Evolutionary conservation across 768 basidiomycete species (phyloP), one percentile per base, ranked within the genome.

Genomic region (Xerocomus brunneocitrinus): DNA sequence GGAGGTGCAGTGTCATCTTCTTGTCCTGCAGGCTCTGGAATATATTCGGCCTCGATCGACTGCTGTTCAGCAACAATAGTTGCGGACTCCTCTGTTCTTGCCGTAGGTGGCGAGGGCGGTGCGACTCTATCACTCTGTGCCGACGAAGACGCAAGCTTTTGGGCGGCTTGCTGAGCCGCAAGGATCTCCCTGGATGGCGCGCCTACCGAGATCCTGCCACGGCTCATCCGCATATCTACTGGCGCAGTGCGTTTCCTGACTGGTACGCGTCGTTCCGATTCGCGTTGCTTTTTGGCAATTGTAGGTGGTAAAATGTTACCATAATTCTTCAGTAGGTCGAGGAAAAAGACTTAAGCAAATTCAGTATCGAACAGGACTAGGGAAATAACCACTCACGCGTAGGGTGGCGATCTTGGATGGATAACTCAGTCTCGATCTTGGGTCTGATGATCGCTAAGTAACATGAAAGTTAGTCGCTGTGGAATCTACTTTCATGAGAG

Each of bases 381-480:
- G n/a, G 14, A 44, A 46, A 25, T 3, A 19, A 19, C 10, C 25
- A 74, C 82, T 59, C 68, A 87, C 90, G 71, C 14, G 87, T 79
- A 48, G 91, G 84, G 73, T 95, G 87, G 38, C 92, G 88, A 66
- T 94, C 94, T 67, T 95, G 91, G 56, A 98, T 85, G 3, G 94
- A 91, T 25, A 94, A 66, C 52, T 91, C 82, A 5, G 83, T 85
- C 66, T 98, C 94, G 38, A 76, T 62, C 69, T 84, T 89, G 19
- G 95, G 95, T 27, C 93, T 77, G 31, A 95, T 73, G 44, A 98
- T 79, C 28, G 83, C 91, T 94, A 56, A 6, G 39, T 48, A 9
- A 46, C 53, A 43, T 44, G 53, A 12, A 53, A 39, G 19, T 58
- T 3, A 52, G 41, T 16, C 8, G 19, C 10, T n/a, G 16, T 3